These are phyloP conservation scores for Tremella mesenterica DNA, from an alignment of 768 basidiomycete species.

Conservation along the genomic window DNA sequence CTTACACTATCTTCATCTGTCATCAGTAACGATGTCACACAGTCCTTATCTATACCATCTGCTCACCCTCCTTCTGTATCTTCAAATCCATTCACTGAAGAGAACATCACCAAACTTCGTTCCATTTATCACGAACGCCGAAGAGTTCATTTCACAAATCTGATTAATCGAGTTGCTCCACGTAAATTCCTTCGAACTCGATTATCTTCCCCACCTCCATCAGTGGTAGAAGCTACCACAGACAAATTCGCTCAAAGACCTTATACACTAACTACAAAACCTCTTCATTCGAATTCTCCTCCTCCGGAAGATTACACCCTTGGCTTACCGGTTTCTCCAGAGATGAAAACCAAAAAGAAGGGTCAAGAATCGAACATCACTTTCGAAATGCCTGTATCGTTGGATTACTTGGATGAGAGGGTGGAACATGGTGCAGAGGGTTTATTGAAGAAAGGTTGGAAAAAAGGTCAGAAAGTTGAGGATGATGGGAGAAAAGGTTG, in stretches of 20 bases:
- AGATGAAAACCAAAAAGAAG: conserved; percentile 1
- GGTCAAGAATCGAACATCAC: conserved; percentile 17
- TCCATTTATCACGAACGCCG: conserved; percentile 3
- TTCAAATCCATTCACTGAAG: neutral
- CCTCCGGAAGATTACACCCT: conserved; percentile 19
- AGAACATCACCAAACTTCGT: neutral
- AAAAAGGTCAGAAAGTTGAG: conserved; percentile 11
- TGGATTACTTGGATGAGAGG: conserved; percentile 31
- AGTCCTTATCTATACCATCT: neutral
- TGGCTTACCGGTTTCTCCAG: conserved; percentile 1
- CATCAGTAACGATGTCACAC: neutral
- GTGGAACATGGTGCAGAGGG: conserved; percentile 21
- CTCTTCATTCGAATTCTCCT: conserved; percentile 15
- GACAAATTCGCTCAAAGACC: conserved; percentile 34
- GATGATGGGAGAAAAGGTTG: conserved; percentile 2
- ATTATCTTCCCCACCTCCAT: conserved; percentile 8
- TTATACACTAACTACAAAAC: conserved; percentile 29
- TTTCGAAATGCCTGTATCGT: conserved; percentile 36
- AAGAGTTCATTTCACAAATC: conserved; percentile 7
- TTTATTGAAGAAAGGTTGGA: conserved; percentile 6
- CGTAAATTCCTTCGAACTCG: conserved; percentile 24
- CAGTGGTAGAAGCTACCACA: conserved; percentile 23
- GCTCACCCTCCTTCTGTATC: neutral
- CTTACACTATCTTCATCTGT: neutral
- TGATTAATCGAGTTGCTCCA: conserved; percentile 15